Evolutionary conservation across 176 grass and related monocot genomes (phyloP).

Genomic region (Stipa capillata): DNA sequence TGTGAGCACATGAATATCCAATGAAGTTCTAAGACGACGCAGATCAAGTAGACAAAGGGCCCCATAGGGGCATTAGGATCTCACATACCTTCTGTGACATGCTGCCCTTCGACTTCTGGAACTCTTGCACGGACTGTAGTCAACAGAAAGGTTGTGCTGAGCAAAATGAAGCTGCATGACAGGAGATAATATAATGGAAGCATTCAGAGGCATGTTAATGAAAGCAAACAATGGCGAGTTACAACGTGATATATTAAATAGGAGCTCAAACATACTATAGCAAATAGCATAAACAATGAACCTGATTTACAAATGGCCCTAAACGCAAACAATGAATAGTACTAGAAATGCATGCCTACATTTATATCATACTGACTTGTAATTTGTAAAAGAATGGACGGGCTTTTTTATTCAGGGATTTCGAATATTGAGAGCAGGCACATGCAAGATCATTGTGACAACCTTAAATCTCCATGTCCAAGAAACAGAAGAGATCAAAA

Average conservation of each 20-base stretch:
- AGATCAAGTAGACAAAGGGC: neutral
- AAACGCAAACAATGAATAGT: neutral
- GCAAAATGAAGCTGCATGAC: slow-evolving; percentile 70
- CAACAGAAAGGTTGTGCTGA: slow-evolving; percentile 57
- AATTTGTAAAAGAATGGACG: neutral
- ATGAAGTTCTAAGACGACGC: neutral
- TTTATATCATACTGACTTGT: neutral
- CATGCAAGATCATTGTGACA: neutral
- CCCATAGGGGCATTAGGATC: neutral
- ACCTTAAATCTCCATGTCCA: neutral
- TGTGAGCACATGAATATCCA: neutral
- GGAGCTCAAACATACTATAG: neutral
- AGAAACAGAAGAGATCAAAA: slow-evolving; percentile 7
- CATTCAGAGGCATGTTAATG: neutral
- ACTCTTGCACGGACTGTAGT: slow-evolving; percentile 40
- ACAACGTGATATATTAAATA: neutral
- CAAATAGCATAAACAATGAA: neutral
- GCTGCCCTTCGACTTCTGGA: slow-evolving; percentile 12
- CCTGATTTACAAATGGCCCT: neutral
- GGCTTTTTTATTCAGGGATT: neutral
- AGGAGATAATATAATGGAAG: neutral
- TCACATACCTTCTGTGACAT: slow-evolving; percentile 40
- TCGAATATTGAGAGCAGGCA: neutral
- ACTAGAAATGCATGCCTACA: neutral
- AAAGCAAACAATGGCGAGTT: neutral